Conservation (phyloP, 441 rosid species). For the Gossypium schwendimanii region DNA sequence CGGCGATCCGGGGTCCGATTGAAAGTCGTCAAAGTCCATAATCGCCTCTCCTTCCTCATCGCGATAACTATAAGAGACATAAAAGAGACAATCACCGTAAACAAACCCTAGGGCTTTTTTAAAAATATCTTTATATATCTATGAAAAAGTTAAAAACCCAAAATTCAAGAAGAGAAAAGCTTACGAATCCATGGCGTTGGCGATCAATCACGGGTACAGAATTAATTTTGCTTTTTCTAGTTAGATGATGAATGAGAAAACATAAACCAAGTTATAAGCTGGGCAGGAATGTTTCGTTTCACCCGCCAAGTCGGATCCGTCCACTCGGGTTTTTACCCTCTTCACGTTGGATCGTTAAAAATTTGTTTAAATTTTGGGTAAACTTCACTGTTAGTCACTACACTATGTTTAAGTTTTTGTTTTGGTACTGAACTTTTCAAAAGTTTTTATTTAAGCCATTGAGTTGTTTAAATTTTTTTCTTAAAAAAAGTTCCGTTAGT, state of each 20-base stretch:
- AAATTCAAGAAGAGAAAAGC: not conserved
- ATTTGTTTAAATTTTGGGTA: not conserved
- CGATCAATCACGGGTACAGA: slow-evolving; percentile 11
- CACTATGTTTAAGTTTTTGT: too few species aligned
- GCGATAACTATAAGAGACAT: slow-evolving; percentile 44
- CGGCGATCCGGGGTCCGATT: slow-evolving; percentile 60
- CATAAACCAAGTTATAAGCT: not conserved
- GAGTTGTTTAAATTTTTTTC: too few species aligned
- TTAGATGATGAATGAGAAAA: not conserved
- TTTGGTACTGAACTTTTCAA: too few species aligned
- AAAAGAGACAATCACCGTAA: not conserved
- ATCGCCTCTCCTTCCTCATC: slow-evolving; percentile 92
- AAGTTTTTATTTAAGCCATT: too few species aligned
- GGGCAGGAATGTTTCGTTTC: not conserved
- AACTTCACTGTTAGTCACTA: too few species aligned
- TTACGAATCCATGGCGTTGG: slow-evolving; percentile 28
- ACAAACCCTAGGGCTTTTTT: not conserved
- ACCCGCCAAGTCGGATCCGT: not conserved
- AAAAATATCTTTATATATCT: not conserved
- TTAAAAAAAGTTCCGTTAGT: too few species aligned
- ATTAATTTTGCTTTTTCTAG: not conserved
- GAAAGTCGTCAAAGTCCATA: slow-evolving; percentile 85
- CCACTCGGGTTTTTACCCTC: not conserved
- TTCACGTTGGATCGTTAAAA: too few species aligned
- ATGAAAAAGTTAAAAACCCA: slow-evolving; percentile 13